phyloP scores from a whole-genome alignment of 805 yeast genomes.

The Metschnikowia hibisci region DNA sequence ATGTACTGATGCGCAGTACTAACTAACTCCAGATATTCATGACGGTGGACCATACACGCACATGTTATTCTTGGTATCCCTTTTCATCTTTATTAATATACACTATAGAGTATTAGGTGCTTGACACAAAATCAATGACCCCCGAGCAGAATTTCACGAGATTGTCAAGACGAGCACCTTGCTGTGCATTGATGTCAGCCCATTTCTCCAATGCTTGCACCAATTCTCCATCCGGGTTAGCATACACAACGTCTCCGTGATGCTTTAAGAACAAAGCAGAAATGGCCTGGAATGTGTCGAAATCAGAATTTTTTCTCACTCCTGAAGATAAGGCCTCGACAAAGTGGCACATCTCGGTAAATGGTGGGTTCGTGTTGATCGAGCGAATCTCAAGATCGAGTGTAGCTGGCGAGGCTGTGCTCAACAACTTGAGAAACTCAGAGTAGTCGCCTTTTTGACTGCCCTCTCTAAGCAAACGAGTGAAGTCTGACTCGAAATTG shows the following conservation, averaged over 20 bases:
- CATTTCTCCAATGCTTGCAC: slow-evolving; percentile 47
- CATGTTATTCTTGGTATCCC: no score
- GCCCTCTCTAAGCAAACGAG: slow-evolving; percentile 58
- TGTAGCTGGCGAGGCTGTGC: slow-evolving; percentile 65
- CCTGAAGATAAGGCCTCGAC: slow-evolving; percentile 66
- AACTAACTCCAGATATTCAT: no score
- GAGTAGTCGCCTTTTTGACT: slow-evolving; percentile 36
- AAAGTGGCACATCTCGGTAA: slow-evolving; percentile 60
- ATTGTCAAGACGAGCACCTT: slow-evolving; percentile 54
- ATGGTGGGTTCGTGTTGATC: slow-evolving; percentile 61
- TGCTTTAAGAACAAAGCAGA: slow-evolving; percentile 66
- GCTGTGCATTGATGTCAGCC: slow-evolving; percentile 39
- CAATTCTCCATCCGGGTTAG: slow-evolving; percentile 35
- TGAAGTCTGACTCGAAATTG: slow-evolving; percentile 71
- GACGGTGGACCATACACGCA: no score
- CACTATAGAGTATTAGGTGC: not conserved
- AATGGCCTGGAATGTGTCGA: slow-evolving; percentile 79
- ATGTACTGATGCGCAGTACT: not conserved
- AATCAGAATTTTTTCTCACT: slow-evolving; percentile 50
- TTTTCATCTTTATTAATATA: not conserved
- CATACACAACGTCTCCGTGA: slow-evolving; percentile 76
- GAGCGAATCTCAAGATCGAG: slow-evolving; percentile 88
- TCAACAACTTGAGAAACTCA: slow-evolving; percentile 52
- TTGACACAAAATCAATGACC: slow-evolving; percentile 55
- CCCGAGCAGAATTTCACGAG: slow-evolving; percentile 78